Percentiles rank a stretch among this genome's conserved stretches.
Conservation (phyloP, 140 eudicot species). For the Cichorium intybus region DNA sequence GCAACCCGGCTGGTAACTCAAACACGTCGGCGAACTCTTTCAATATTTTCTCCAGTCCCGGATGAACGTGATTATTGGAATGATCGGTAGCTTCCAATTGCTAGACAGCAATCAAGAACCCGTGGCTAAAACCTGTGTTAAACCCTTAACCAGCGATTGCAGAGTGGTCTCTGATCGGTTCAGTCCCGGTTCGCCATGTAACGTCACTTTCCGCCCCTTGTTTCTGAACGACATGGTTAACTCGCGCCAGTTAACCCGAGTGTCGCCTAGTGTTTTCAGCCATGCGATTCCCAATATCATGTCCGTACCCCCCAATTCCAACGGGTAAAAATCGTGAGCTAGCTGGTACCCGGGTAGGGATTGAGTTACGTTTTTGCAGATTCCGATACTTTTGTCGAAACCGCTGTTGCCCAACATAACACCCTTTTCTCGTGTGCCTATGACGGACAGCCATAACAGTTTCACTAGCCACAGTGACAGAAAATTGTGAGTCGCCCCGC, state of each 20-base stretch:
- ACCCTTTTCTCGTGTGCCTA: not conserved
- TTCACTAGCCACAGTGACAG: not conserved
- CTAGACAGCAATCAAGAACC: not conserved
- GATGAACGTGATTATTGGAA: not conserved
- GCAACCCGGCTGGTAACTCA: not conserved
- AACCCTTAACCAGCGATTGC: not conserved
- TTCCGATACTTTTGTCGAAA: not conserved
- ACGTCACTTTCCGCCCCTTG: not conserved
- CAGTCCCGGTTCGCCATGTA: not conserved
- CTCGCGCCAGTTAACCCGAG: not conserved
- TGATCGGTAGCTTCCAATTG: not conserved
- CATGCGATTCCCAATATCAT: not conserved
- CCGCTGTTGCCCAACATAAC: not conserved
- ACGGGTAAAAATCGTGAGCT: not conserved
- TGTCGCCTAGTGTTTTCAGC: not conserved
- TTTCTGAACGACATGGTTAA: not conserved
- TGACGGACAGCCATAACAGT: not conserved
- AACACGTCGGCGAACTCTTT: not conserved
- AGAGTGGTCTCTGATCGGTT: not conserved
- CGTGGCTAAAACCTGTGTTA: not conserved
- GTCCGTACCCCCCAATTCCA: not conserved
- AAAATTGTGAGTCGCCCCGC: not conserved
- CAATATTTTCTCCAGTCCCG: not conserved
- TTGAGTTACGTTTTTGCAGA: not conserved
- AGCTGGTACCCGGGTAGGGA: not conserved